Percentiles rank a stretch among this genome's conserved stretches.
Conservation (phyloP, 305 asterid species). For the Fraxinus baroniana region DNA sequence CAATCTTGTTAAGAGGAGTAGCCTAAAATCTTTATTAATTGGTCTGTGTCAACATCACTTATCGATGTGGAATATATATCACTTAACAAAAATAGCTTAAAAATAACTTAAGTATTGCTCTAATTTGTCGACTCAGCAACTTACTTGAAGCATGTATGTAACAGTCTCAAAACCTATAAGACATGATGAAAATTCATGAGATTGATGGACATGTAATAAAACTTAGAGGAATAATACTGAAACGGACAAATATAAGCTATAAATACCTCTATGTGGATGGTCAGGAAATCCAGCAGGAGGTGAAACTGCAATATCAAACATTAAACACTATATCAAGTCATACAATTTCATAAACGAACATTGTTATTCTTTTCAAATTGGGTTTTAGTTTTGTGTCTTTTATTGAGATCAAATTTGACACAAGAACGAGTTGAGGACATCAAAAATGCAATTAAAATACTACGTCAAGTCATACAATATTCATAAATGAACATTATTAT, state of each 20-base stretch:
- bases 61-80: too few relatives aligned
- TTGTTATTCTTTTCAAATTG: not conserved
- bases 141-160: slow-evolving; percentile 79
- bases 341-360: not conserved
- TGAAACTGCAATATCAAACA: slow-evolving; percentile 52
- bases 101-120: too few relatives aligned
- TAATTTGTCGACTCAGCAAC: not conserved
- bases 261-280: slow-evolving; percentile 90
- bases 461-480: not conserved
- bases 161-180: slow-evolving; percentile 84
- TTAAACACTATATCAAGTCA: not conserved
- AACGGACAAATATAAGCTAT: not conserved
- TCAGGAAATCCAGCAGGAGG: slow-evolving; percentile 99
- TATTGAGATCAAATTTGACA: too few relatives aligned
- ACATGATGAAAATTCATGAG: not conserved
- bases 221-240: not conserved
- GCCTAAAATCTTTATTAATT: too few relatives aligned
- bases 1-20: too few relatives aligned
- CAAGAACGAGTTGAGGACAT: too few relatives aligned
- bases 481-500: not conserved
- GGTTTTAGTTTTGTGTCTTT: too few relatives aligned
- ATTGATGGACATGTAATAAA: not conserved
- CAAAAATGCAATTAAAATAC: too few relatives aligned
- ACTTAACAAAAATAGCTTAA: too few relatives aligned
- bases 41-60: too few relatives aligned